Evolutionary conservation across 2,329 filamentous ascomycete genomes (phyloP).

Genomic region (Cladorrhinum sp.): DNA sequence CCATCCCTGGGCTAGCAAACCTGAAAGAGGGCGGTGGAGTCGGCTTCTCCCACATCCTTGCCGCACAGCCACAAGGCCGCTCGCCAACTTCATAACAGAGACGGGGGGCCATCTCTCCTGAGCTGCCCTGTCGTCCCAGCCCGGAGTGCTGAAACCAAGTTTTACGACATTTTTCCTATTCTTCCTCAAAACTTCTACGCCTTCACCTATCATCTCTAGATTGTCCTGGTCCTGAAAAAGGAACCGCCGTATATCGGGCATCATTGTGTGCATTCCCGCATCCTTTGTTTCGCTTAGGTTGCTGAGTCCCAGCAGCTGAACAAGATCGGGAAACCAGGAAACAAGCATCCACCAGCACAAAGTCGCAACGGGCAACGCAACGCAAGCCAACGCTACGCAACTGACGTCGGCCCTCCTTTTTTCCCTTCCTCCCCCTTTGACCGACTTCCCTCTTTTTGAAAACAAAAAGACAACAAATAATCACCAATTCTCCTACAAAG

Average conservation of each 20-base stretch:
- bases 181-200: constrained; percentile 9
- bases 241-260: neutral
- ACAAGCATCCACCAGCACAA: neutral
- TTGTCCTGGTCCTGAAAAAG: no score
- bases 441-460: neutral
- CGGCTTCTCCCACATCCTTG: constrained; percentile 18
- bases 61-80: constrained; percentile 25
- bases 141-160: constrained; percentile 23
- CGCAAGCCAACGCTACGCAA: neutral
- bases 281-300: constrained; percentile 18
- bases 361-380: neutral
- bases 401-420: neutral
- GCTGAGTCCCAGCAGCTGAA: neutral
- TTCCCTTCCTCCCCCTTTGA: neutral
- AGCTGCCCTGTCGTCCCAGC: constrained; percentile 8
- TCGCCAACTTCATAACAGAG: constrained; percentile 24
- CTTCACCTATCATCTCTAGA: constrained; percentile 10
- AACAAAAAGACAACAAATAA: neutral
- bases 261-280: neutral
- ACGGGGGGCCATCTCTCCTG: constrained; percentile 22
- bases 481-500: constrained; percentile 1
- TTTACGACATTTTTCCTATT: constrained; percentile 20
- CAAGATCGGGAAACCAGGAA: neutral
- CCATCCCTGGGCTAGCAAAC: constrained; percentile 23
- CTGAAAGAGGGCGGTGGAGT: constrained; percentile 15